These are phyloP conservation scores for Stereum hirsutum DNA, from an alignment of 1,284 basidiomycete genomes.

Conservation along the genomic window DNA sequence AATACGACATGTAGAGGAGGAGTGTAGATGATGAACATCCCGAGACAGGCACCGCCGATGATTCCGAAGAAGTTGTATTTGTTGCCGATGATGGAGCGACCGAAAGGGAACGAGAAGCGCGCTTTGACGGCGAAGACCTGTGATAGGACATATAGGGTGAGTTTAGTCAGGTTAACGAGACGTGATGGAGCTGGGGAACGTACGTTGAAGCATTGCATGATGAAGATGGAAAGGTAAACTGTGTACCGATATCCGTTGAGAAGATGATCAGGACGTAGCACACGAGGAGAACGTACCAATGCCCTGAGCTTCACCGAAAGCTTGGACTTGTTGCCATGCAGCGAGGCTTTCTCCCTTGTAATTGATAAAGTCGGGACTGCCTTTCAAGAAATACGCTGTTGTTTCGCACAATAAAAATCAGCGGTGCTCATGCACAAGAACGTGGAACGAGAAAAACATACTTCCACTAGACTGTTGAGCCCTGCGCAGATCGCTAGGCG, in stretches of 20 bases:
- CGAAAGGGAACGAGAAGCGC: slow-evolving; percentile 53
- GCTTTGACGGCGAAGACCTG: slow-evolving; percentile 65
- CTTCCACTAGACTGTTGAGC: slow-evolving; percentile 39
- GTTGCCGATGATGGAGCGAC: slow-evolving; percentile 44
- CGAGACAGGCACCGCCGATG: slow-evolving; percentile 47
- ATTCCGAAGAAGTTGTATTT: slow-evolving; percentile 61
- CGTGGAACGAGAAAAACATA: slow-evolving; percentile 1
- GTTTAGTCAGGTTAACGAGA: not conserved
- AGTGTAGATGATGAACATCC: slow-evolving; percentile 61
- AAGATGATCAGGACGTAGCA: not conserved
- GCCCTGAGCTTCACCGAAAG: slow-evolving; percentile 50
- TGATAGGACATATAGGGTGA: not conserved
- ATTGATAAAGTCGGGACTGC: slow-evolving; percentile 48
- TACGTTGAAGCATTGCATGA: slow-evolving; percentile 64
- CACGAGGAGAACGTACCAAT: slow-evolving; percentile 29
- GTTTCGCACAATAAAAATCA: too few relatives aligned
- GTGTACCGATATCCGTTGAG: not conserved
- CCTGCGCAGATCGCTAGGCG: slow-evolving; percentile 41
- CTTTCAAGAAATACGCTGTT: slow-evolving; percentile 37
- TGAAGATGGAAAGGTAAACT: slow-evolving; percentile 61
- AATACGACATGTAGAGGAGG: slow-evolving; percentile 63
- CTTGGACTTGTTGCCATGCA: slow-evolving; percentile 44
- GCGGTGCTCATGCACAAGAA: not conserved
- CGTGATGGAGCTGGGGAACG: slow-evolving; percentile 8
- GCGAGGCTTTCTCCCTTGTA: slow-evolving; percentile 35